Evolutionary conservation across 78 protist species (phyloP), one percentile per base, ranked within the genome.

Genomic region (Abeoforma whisleri): DNA sequence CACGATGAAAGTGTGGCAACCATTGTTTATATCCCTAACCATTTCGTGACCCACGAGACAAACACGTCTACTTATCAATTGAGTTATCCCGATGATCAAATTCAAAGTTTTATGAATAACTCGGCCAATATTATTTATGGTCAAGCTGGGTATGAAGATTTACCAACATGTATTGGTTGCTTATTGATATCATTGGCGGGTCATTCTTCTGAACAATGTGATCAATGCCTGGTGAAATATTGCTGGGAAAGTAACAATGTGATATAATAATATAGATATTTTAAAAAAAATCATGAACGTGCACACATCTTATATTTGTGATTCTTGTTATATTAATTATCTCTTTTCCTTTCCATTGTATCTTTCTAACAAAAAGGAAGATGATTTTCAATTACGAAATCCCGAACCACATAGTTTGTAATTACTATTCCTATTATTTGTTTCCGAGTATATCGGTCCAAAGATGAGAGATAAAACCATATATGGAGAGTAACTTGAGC

Each of bases 11-110:
- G n/a, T 19, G 68, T n/a, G 16, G 62, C 83, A 16, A 79, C 68
- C 12, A 79, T 79, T 22, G 83, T 79, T 32, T 79, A 79, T 33
- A 19, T 79, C 28, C 83, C 83, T 38, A 79, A 79, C 83, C 83
- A 79, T 62, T 8, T 30, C 2, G 83, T 33, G 19, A 25, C 33
- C 19, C 19, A 22, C 19, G 32, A 12, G 0, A 73, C 77, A 22
- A 79, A 79, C 68, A 39, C 22, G 31, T 19, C 62, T 33, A 39
- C 12, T 35, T 79, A 34, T 57, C 28, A 79, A 19, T 79, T 79
- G 0, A 79, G 25, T 0, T 79, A 79, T 16, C 19, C 83, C 37
- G 68, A 19, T 30, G 34, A 30, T 5, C 62, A 79, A 16, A 31
- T 79, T 19, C n/a, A 38, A 22, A 16, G 62, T 19, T 33, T 38